Evolutionary conservation across 306 rosid genomes (phyloP).

Genomic region (Vicia faba): DNA sequence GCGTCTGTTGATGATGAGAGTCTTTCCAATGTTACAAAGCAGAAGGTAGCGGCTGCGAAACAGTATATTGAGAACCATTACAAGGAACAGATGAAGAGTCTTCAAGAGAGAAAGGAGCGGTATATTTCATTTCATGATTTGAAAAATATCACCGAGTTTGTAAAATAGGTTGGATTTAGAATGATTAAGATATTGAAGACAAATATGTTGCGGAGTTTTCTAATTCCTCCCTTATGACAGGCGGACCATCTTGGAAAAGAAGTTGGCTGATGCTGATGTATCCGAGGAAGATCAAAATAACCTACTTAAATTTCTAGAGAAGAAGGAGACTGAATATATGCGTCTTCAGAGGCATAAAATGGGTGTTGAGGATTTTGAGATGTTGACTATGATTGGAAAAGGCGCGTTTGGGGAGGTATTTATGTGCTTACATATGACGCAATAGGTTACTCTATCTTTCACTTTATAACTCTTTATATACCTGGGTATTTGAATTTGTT

Average conservation of each 20-base stretch:
- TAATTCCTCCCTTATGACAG: constrained; percentile 45
- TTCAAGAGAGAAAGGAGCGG: constrained; percentile 94
- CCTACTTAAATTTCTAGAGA: constrained; percentile 82
- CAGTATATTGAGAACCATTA: constrained; percentile 95
- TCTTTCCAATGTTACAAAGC: constrained; percentile 75
- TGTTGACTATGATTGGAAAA: constrained; percentile 94
- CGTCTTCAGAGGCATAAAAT: constrained; percentile 98
- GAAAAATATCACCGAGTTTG: too few species aligned
- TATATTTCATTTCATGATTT: constrained; percentile 26
- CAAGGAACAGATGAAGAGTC: constrained; percentile 94
- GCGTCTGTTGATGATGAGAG: constrained; percentile 50
- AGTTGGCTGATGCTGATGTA: constrained; percentile 98
- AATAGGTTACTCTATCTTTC: background rate
- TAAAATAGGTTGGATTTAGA: too few species aligned
- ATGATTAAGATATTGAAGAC: too few species aligned
- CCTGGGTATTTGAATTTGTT: constrained; percentile 37
- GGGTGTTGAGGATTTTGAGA: constrained; percentile 94
- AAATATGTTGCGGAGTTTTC: background rate
- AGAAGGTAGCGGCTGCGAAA: constrained; percentile 87
- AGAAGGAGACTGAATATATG: constrained; percentile 97
- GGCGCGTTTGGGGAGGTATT: constrained; percentile 99
- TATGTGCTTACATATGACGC: constrained; percentile 2
- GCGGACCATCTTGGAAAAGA: constrained; percentile 76
- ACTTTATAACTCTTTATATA: constrained; percentile 3
- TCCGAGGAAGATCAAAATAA: constrained; percentile 98